A percentile compares a stretch with the other conserved stretches of the same genome.
These are phyloP conservation scores for Tylopilus cervinicoccineus DNA, from an alignment of 768 basidiomycete genomes.

Conservation along the genomic window DNA sequence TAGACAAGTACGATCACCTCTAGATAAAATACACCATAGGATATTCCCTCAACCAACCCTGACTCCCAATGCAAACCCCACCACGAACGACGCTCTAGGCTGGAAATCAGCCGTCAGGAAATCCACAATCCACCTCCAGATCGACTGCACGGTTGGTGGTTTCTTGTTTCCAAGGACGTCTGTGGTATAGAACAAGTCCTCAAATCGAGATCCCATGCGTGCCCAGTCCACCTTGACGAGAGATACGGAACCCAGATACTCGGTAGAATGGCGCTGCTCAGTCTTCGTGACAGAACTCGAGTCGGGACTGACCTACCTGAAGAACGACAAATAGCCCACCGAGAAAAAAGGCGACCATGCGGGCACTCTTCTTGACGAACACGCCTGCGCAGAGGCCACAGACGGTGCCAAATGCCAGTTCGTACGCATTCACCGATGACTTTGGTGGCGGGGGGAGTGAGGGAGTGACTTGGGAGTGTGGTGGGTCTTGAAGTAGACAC, in stretches of 20 bases:
- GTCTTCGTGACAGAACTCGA: background rate
- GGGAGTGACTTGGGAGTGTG: slow-evolving; percentile 9
- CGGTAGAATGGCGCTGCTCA: background rate
- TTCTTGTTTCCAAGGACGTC: slow-evolving; percentile 50
- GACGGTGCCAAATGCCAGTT: slow-evolving; percentile 86
- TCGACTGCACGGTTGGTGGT: slow-evolving; percentile 59
- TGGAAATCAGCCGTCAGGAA: slow-evolving; percentile 95
- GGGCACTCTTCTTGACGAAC: slow-evolving; percentile 94
- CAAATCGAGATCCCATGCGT: slow-evolving; percentile 61
- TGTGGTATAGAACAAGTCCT: slow-evolving; percentile 63
- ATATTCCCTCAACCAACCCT: slow-evolving; percentile 58
- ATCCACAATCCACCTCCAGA: slow-evolving; percentile 67
- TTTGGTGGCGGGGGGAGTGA: slow-evolving; percentile 45
- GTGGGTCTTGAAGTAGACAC: slow-evolving; percentile 5
- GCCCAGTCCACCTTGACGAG: slow-evolving; percentile 81
- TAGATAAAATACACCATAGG: background rate
- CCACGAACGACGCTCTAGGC: slow-evolving; percentile 82
- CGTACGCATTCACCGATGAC: slow-evolving; percentile 76
- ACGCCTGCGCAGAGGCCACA: slow-evolving; percentile 88
- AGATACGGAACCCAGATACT: slow-evolving; percentile 79
- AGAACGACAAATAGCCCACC: slow-evolving; percentile 89
- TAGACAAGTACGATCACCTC: background rate
- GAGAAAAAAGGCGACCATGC: slow-evolving; percentile 75
- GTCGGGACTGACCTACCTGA: slow-evolving; percentile 52
- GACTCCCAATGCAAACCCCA: slow-evolving; percentile 77